Base-by-base conservation (phyloP, 148 eudicot genomes). In the Amaranthus palmeri region DNA sequence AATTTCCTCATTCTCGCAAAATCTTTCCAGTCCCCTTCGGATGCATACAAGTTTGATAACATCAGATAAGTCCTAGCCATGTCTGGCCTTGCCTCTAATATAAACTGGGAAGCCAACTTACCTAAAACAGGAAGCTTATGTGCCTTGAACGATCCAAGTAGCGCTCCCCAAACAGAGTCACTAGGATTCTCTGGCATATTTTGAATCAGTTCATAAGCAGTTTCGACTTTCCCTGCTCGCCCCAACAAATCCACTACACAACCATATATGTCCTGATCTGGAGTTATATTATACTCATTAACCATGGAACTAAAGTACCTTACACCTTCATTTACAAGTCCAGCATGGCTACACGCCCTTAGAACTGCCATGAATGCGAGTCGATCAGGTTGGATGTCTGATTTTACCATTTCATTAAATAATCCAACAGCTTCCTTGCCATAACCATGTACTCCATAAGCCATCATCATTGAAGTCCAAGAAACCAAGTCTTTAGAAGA, bases 391-490 rank as follows among this genome's bases (percentile, higher is more conserved):
- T 74, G 76, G 36, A 88, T 66, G 45, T 87, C 84, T 14, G 92
- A 85, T 14, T 18, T 76, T 43, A 89, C 71, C 96, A 91, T 91
- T 65, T 85, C 65, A 55, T 88, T 82, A 57, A 85, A 91, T 72
- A 93, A 67, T 67, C 81, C 70, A 61, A 91, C 81, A n/a, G 91
- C 90, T 75, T 83, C 88, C 67, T 80, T 79, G 47, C 98, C 98
- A 80, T 79, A 81, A 45, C 97, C 98, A 65, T 93, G 97, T 60
- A 85, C 86, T 54, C 93, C 98, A 58, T 85, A 89, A 71, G 90
- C 96, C 69, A 88, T 84, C 85, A 93, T 89, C 96, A 93, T 93
- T 42, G 98, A 89, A 55, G 98, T 93, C 98, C 97, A 91, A 17
- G 97, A 87, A 68, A 93, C 83, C 62, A 91, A 69, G 77, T 89